Base-by-base conservation (phyloP, 257 asterid genomes). In the Petunia axillaris region DNA sequence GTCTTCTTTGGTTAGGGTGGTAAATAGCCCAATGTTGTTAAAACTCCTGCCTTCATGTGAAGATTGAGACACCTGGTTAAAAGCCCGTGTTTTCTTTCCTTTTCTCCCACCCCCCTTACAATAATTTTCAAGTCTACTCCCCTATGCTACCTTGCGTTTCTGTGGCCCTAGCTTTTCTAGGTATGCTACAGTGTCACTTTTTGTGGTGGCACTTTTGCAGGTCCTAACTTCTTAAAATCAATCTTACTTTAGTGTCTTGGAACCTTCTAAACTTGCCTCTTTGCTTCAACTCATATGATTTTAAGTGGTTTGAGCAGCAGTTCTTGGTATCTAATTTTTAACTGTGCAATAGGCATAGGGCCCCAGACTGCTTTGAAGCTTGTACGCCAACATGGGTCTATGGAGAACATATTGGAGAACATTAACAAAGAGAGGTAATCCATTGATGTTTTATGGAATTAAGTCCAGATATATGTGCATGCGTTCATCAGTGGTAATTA, bases 321-420 rank as follows among this genome's bases (percentile, higher is more conserved):
- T 73, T 73, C 36, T 50, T 50, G 46, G 46, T 50, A 36, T 73
- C 62, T 73, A 73, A 73, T 73, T 35, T 10, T 13, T 55, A 11
- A 71, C 63, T 75, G 35, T 76, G 46, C 75, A 70, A 80, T 90
- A 96, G 99, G 99, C 82, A 90, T 96, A 81, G 99, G 98, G 77
- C 97, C 97, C 82, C 87, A 88, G 85, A 96, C 99, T 70, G 98
- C 99, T 80, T 84, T 96, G 87, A 96, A 96, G 92, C 92, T 96
- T 86, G 91, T 95, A 74, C 94, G 97, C 76, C 97, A 95, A 80
- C 99, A 93, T 86, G 95, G 98, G 63, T 92, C 96, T 7, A 90
- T 96, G 46, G 99, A 96, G 89, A 85, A 81, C 81, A 86, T 96
- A 82, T 82, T 96, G 84, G 98, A 94, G 90, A 96, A 96, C 82